Evolutionary conservation across 2,329 filamentous ascomycete species (phyloP).

Genomic region (Akanthomyces lecanii): DNA sequence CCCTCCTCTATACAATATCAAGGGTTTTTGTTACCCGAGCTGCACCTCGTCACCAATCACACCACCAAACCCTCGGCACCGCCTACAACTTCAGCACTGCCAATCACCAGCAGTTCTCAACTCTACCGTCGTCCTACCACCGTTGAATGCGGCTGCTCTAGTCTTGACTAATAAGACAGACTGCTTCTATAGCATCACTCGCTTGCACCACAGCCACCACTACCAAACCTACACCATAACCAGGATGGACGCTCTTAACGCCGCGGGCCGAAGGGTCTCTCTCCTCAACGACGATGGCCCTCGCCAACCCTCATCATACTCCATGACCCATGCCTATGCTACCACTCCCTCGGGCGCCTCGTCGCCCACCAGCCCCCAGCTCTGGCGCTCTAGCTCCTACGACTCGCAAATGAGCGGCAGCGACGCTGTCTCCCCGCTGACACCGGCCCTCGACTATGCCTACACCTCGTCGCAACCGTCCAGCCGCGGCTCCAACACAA

Average conservation of each 20-base stretch:
- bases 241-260: slow-evolving; percentile 52
- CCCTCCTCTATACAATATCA: not conserved
- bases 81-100: not conserved
- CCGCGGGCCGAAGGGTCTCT: slow-evolving; percentile 54
- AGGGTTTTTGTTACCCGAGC: not conserved
- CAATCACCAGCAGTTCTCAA: not conserved
- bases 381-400: slow-evolving; percentile 58
- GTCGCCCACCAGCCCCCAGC: slow-evolving; percentile 50
- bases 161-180: not conserved
- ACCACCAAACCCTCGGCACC: not conserved
- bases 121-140: not conserved
- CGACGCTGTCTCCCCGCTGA: slow-evolving; percentile 52
- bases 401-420: slow-evolving; percentile 51
- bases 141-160: not conserved
- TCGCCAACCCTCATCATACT: slow-evolving; percentile 34
- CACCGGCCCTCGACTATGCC: slow-evolving; percentile 45
- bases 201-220: slow-evolving; percentile 5
- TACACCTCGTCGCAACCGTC: slow-evolving; percentile 35
- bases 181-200: slow-evolving; percentile 3
- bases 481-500: slow-evolving; percentile 29
- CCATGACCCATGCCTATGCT: slow-evolving; percentile 31
- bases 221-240: not conserved
- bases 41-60: not conserved
- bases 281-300: slow-evolving; percentile 53
- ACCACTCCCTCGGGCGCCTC: slow-evolving; percentile 38